These are phyloP conservation scores for Cudoniella acicularis DNA, from an alignment of 495 filamentous ascomycete species.

Conservation along the genomic window DNA sequence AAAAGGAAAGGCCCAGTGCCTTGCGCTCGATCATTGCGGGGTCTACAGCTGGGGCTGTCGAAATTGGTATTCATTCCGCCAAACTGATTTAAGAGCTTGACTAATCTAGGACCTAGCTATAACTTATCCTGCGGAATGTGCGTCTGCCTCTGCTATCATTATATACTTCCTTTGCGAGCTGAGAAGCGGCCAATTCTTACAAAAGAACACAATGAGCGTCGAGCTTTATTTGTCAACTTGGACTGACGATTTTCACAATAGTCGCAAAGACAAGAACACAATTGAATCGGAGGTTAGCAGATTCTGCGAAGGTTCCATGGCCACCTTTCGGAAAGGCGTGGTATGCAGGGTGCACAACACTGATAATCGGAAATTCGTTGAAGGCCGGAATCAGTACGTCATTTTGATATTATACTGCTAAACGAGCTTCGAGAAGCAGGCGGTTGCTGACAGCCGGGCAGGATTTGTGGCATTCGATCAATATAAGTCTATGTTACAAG, in stretches of 20 bases:
- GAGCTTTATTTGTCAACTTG: too few species aligned
- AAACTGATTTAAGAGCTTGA: background rate
- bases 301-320: slow-evolving; percentile 87
- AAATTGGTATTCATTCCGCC: slow-evolving; percentile 63
- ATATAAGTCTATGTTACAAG: slow-evolving; percentile 78
- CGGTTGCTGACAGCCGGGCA: slow-evolving; percentile 28
- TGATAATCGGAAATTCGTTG: slow-evolving; percentile 93
- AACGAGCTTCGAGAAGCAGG: background rate
- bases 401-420: background rate
- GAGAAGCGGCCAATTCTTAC: background rate
- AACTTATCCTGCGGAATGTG: slow-evolving; percentile 97
- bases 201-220: background rate
- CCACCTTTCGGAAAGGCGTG: slow-evolving; percentile 90
- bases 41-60: slow-evolving; percentile 85
- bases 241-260: slow-evolving; percentile 26
- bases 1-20: slow-evolving; percentile 63
- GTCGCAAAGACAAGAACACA: slow-evolving; percentile 95
- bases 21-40: slow-evolving; percentile 86
- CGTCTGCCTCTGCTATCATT: slow-evolving; percentile 15
- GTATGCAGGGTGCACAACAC: slow-evolving; percentile 96
- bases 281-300: slow-evolving; percentile 79
- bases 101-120: slow-evolving; percentile 58
- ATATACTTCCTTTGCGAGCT: background rate
- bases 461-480: slow-evolving; percentile 95
- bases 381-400: slow-evolving; percentile 89